Conservation (phyloP, 192 early-diverging fungal genomes). For the Podila epicladia region DNA sequence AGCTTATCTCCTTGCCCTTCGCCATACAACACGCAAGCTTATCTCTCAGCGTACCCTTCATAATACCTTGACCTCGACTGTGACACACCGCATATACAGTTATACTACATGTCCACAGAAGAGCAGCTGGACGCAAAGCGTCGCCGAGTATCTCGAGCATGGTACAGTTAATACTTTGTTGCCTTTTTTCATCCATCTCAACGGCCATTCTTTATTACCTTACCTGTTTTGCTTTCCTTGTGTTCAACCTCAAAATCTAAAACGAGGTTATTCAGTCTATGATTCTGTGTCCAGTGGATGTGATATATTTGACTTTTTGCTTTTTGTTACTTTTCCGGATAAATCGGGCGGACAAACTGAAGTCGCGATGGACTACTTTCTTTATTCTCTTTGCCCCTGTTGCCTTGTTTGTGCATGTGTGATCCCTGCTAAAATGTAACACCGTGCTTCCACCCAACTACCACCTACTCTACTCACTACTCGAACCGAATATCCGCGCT, state of each 20-base stretch:
- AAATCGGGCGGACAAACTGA: slow-evolving; percentile 21
- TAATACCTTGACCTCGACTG: too few species aligned
- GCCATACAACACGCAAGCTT: too few species aligned
- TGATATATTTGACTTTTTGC: background rate
- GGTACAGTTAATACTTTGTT: slow-evolving; percentile 7
- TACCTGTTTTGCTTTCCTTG: background rate
- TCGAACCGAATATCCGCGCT: background rate
- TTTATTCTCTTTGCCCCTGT: background rate
- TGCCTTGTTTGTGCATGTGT: background rate
- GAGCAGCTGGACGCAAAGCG: slow-evolving; percentile 48
- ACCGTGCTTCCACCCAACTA: too few species aligned
- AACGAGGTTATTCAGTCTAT: background rate
- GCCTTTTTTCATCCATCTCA: too few species aligned
- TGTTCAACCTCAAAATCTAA: background rate
- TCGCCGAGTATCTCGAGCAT: slow-evolving; percentile 45
- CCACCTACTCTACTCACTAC: background rate
- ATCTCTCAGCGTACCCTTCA: too few species aligned
- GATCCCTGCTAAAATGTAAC: background rate
- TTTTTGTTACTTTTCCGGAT: slow-evolving; percentile 12
- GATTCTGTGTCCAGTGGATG: background rate
- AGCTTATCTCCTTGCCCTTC: too few species aligned
- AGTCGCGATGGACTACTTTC: background rate
- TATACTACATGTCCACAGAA: slow-evolving; percentile 24
- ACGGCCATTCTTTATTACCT: too few species aligned
- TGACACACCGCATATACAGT: too few species aligned